Evolutionary conservation across 2,329 filamentous ascomycete species (phyloP), one percentile per base, ranked within the genome.

Genomic region (Colletotrichum phormii): DNA sequence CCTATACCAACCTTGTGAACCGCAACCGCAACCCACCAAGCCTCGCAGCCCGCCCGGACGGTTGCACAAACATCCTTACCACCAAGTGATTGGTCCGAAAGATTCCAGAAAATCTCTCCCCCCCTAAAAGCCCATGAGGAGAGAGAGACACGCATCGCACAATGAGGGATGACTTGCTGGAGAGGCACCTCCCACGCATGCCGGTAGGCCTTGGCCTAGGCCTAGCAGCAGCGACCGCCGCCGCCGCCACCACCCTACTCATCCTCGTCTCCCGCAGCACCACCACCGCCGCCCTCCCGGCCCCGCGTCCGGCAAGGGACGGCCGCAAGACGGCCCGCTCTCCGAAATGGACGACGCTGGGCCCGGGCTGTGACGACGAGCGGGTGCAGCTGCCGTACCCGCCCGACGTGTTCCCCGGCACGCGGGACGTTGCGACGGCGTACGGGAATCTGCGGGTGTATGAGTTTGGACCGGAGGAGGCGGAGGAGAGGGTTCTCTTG

Each of bases 371-470:
- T 58, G 78, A 79, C 49, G 77, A 78, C 26, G 26, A 26, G 26
- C 26, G 26, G 26, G 26, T 26, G 35, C 35, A 13, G 26, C 80
- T 88, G 7, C 88, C 90, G 2, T 95, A 97, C 80, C 93, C 93
- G 1, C 90, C 90, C 3, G 88, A 94, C 80, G 88, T 89, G 18
- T 87, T 95, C 15, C 93, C 93, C 0, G 92, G 93, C 7, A 89
- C 85, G 0, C 88, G 93, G 71, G 90, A 95, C 79, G 90, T 97
- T 18, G 79, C 85, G 13, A 92, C 90, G 4, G 90, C 91, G 6
- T 95, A 94, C 78, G 94, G 94, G 18, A 89, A 84, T 5, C 89
- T 94, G 74, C 86, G 92, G 58, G 91, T 94, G 3, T 96, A 95
- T 79, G 95, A 97, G 84, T 97, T 92, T 88, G 95, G 95, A 0